Conservation (phyloP, 495 filamentous ascomycete genomes). For the Penicillium pancosmium region DNA sequence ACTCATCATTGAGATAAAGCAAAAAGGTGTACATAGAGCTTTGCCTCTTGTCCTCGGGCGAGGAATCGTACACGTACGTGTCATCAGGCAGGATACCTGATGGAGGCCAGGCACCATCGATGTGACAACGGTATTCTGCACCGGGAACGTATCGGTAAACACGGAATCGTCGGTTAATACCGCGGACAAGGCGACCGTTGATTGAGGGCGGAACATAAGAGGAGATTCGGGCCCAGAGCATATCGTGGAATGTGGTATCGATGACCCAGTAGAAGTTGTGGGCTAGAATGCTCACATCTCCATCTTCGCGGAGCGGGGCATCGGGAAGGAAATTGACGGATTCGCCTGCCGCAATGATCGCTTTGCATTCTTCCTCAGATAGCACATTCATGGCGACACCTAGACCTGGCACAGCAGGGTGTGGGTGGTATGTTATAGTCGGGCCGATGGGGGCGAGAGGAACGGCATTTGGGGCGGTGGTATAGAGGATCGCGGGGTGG, state of each 20-base stretch:
- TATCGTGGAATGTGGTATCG: constrained; percentile 41
- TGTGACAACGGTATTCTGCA: constrained; percentile 43
- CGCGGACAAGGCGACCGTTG: constrained; percentile 36
- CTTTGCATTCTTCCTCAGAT: constrained; percentile 34
- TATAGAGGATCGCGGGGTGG: constrained; percentile 43
- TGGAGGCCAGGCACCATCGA: constrained; percentile 45
- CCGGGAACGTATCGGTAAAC: constrained; percentile 45
- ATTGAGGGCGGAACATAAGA: constrained; percentile 34
- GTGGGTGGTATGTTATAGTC: constrained; percentile 38
- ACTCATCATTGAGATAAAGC: constrained; percentile 45
- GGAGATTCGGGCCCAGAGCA: constrained; percentile 40
- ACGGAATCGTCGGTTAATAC: constrained; percentile 43
- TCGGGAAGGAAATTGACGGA: constrained; percentile 42
- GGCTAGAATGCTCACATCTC: constrained; percentile 42
- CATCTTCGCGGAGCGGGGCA: constrained; percentile 41
- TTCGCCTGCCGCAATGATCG: constrained; percentile 43
- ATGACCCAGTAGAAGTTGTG: constrained; percentile 49
- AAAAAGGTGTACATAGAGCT: constrained; percentile 47
- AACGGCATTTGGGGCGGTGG: constrained; percentile 36
- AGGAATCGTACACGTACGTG: constrained; percentile 43
- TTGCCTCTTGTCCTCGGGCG: constrained; percentile 37
- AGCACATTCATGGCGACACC: constrained; percentile 40
- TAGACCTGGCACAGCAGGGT: constrained; percentile 42
- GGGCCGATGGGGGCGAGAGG: constrained; percentile 30
- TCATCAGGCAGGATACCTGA: constrained; percentile 38